A percentile compares a stretch with the other conserved stretches of the same genome.
Evolutionary conservation across 345 rosid species (phyloP).

Genomic region (Eucalyptus lansdowneana): DNA sequence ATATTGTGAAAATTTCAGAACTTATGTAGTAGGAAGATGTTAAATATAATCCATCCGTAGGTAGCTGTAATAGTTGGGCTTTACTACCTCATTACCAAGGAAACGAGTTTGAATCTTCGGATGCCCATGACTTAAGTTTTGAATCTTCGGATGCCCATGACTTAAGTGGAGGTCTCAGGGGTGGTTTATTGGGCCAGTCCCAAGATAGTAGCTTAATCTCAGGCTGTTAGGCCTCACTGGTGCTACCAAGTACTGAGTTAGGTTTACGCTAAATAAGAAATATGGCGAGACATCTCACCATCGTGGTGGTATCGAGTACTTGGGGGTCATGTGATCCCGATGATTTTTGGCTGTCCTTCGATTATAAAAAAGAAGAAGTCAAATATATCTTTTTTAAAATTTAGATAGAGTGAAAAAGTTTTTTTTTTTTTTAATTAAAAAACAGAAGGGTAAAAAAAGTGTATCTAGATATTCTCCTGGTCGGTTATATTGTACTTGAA

Average conservation of each 20-base stretch:
- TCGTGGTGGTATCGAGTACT: no score
- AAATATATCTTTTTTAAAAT: neutral
- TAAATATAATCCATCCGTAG: neutral
- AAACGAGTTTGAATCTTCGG: rapidly evolving
- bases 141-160: rapidly evolving
- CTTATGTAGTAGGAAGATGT: neutral
- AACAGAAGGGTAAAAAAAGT: neutral
- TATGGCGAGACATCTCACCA: no score
- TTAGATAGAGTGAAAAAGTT: neutral
- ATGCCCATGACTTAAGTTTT: no score
- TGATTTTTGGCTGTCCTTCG: rapidly evolving
- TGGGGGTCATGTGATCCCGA: no score
- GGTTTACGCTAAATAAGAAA: no score
- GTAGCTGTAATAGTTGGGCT: no score
- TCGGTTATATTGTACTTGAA: neutral
- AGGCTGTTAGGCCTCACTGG: no score
- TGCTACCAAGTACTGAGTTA: rapidly evolving
- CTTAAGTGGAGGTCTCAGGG: rapidly evolving
- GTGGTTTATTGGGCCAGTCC: rapidly evolving
- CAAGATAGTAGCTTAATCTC: no score
- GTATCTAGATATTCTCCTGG: neutral
- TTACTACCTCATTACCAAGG: no score
- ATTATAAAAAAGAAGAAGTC: rapidly evolving
- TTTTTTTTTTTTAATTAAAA: no score
- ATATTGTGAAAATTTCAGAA: neutral